Base-by-base conservation (phyloP, 768 basidiomycete genomes). In the Myochromella boudieri region DNA sequence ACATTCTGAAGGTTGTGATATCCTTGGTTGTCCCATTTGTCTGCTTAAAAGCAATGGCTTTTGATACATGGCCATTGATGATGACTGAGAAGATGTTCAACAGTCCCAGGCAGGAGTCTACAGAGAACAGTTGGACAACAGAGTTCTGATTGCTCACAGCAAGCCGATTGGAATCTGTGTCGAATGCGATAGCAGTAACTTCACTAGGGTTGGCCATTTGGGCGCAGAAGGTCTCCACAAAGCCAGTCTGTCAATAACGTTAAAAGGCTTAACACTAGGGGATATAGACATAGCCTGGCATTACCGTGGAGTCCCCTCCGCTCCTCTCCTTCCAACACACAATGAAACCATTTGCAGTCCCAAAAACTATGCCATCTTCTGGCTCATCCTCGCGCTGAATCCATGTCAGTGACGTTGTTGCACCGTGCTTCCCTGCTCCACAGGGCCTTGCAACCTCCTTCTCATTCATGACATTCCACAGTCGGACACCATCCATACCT, bases 71-170 rank as follows among this genome's bases (percentile, higher is more conserved):
- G 15, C 32, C 22, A 6, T 3, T 14, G 6, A 43, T 31, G 6
- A 24, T 20, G 28, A 43, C 31, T 4, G 42, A 43, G 7, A 25
- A 43, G 12, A 20, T 12, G 18, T 43, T 25, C 5, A 28, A 9
- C 9, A 43, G 42, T 20, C 32, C 31, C 28, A 43, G 8, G 3
- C 10, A 15, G 5, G 42, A 43, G 14, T 9, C 24, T 3, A 43
- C 42, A n/a, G 14, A 21, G n/a, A 43, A 43, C 14, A 43, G 6
- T 18, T 42, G 41, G 22, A 42, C 38, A 11, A 40, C 38, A 9
- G 38, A 17, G 15, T 25, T 40, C 24, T 21, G 38, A 15, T 40
- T 40, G 24, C 17, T 5, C 8, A 25, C 38, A 5, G 38, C 38
- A 6, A 40, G 21, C 10, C 38, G 22, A 40, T 40, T 40, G 6